Base-by-base conservation (phyloP, 1,139 yeast species). In the Geotrichum candidum region DNA sequence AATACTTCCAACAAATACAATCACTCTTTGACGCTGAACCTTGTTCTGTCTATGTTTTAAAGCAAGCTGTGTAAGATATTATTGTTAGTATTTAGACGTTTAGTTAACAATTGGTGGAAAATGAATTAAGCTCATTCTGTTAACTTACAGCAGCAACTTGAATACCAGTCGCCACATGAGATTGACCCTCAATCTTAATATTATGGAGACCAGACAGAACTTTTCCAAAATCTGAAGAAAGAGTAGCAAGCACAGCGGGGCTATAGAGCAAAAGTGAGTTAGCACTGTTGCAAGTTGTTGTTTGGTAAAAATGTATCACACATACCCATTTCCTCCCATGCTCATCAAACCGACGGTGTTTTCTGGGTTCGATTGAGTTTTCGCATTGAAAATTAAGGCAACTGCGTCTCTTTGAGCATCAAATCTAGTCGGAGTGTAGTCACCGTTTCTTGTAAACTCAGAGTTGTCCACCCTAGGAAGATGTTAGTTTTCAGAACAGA, bases 361-460 rank as follows among this genome's bases (percentile, higher is more conserved):
- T 74, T 94, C 99, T 2, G 98, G 97, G 74, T 94, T 94, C 61
- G 94, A 80, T 72, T 88, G 87, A 65, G 90, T 84, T 75, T 94
- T 92, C 67, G 89, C 85, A 67, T 88, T 89, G 78, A 94, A 95
- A 59, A 95, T 84, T 69, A 87, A 81, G 71, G 91, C 96, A 29
- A 94, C 91, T n/a, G 97, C 87, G 65, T 95, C 96, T 66, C 88
- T 80, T 75, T 95, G 97, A 1, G 99, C 97, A 65, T 88, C 96
- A 73, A 87, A 92, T 70, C 99, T 83, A 29, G 95, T 87, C 35
- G 96, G 86, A 56, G 90, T 82, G 72, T 87, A 95, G 75, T 95
- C 99, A 52, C 98, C 99, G 73, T 94, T 94, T 71, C 99, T 83
- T 84, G 92, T 89, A 75, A 82, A 94, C 77, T 95, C 99, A 64